These are phyloP conservation scores for Colletotrichum destructivum DNA, from an alignment of 2,329 filamentous ascomycete genomes.

Conservation along the genomic window DNA sequence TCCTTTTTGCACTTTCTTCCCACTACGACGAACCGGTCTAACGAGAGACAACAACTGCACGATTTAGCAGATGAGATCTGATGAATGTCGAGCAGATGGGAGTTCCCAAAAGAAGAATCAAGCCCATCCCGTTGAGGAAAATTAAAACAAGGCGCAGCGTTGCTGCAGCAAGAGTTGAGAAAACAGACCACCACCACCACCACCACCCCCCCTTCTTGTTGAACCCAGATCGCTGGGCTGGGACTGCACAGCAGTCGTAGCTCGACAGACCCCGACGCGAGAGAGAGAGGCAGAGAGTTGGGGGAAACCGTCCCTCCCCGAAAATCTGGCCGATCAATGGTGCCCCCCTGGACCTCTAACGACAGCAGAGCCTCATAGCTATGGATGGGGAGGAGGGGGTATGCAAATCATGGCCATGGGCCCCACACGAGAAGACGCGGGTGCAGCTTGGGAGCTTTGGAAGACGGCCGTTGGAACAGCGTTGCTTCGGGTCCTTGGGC, in stretches of 20 bases:
- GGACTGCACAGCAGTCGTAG: conserved; percentile 10
- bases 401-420: background rate
- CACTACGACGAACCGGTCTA: background rate
- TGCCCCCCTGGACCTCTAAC: background rate
- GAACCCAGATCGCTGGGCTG: background rate
- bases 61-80: conserved; percentile 21
- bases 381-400: background rate
- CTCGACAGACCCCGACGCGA: background rate
- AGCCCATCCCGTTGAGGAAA: background rate
- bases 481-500: background rate
- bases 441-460: background rate
- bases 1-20: conserved; percentile 5
- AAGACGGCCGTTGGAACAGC: conserved; percentile 7
- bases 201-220: no score
- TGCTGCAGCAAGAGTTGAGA: conserved; percentile 12
- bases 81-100: background rate
- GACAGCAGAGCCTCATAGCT: conserved; percentile 1
- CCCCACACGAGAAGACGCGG: conserved; percentile 6
- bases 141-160: conserved; percentile 1
- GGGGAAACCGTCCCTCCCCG: conserved; percentile 17
- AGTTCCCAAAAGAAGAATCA: background rate
- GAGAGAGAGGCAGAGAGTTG: background rate
- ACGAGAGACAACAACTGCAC: background rate
- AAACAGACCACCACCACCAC: background rate
- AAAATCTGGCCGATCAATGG: background rate